These are phyloP conservation scores for Sporothrix curviconia DNA, from an alignment of 2,329 filamentous ascomycete species.

Conservation along the genomic window DNA sequence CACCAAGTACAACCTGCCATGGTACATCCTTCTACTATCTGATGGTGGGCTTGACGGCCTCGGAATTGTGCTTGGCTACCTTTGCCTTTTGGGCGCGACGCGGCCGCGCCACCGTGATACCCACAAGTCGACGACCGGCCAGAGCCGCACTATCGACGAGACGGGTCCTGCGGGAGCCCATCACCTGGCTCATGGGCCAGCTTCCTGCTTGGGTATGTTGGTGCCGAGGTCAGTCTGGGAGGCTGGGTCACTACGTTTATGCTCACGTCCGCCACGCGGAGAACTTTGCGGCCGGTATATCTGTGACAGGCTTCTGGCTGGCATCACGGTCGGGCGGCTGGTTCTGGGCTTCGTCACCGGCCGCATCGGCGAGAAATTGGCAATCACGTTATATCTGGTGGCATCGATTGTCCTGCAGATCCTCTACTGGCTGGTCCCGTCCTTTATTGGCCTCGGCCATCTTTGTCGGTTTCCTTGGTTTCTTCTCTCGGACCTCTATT, in stretches of 20 bases:
- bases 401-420: slow-evolving; percentile 59
- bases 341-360: slow-evolving; percentile 71
- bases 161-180: slow-evolving; percentile 39
- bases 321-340: slow-evolving; percentile 67
- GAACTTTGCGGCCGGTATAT: slow-evolving; percentile 66
- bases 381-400: slow-evolving; percentile 57
- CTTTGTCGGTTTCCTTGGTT: slow-evolving; percentile 65
- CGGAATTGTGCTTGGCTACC: slow-evolving; percentile 45
- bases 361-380: slow-evolving; percentile 62
- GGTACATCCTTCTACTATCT: slow-evolving; percentile 72
- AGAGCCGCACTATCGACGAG: slow-evolving; percentile 40
- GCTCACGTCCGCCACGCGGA: slow-evolving; percentile 63
- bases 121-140: slow-evolving; percentile 25
- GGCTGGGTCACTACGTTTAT: slow-evolving; percentile 82
- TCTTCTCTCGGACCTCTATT: slow-evolving; percentile 75
- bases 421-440: slow-evolving; percentile 75
- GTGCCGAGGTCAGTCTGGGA: slow-evolving; percentile 58
- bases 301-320: slow-evolving; percentile 80
- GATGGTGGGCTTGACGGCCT: slow-evolving; percentile 56
- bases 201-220: slow-evolving; percentile 74
- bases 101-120: slow-evolving; percentile 48
- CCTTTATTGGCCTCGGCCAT: slow-evolving; percentile 66
- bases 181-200: slow-evolving; percentile 66
- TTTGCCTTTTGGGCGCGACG: slow-evolving; percentile 60
- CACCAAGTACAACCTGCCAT: slow-evolving; percentile 52